Base-by-base conservation (phyloP, 225 moss, liverwort and hornwort species). In the Pleurozium schreberi region DNA sequence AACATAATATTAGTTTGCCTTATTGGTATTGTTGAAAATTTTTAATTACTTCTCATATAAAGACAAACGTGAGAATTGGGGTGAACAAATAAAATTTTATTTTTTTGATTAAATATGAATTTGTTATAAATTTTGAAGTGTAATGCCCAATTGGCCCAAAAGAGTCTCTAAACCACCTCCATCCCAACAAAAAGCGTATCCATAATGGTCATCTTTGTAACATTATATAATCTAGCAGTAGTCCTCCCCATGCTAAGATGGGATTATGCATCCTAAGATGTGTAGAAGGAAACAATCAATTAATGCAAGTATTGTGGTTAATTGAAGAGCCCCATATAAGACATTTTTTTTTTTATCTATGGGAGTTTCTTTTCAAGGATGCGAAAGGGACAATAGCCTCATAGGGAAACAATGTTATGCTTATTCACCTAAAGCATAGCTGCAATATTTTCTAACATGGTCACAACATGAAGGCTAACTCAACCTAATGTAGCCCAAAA, bases 11-110 rank as follows among this genome's bases (percentile, higher is more conserved):
- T 66, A 11, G 66, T 19, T 66, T 66, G 19, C 0, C 36, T 0
- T n/a, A n/a, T n/a, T n/a, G n/a, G n/a, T n/a, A n/a, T 66, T 34
- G 19, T 66, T 66, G 6, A 60, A 60, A 22, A 3, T 22, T 58
- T 22, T 58, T 8, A 33, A 30, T 0, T 22, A 18, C 34, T 34
- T 8, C 7, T 1, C 0, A 23, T 5, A 0, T 9, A 27, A 42
- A 16, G 27, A 3, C 8, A 70, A 70, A 3, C 27, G 26, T 15
- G 26, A 43, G 2, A 43, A 71, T 27, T 71, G 2, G 3, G 0
- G 15, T 6, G 0, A 26, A 20, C 9, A 26, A 42, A n/a, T n/a
- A n/a, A n/a, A n/a, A n/a, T n/a, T 42, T 70, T 26, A 11, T 70
- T 42, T 26, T 68, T 33, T 66, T n/a, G n/a, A n/a, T 20, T 10